These are phyloP conservation scores for Calonectria ilicicola DNA, from an alignment of 2,329 filamentous ascomycete species.

Conservation along the genomic window DNA sequence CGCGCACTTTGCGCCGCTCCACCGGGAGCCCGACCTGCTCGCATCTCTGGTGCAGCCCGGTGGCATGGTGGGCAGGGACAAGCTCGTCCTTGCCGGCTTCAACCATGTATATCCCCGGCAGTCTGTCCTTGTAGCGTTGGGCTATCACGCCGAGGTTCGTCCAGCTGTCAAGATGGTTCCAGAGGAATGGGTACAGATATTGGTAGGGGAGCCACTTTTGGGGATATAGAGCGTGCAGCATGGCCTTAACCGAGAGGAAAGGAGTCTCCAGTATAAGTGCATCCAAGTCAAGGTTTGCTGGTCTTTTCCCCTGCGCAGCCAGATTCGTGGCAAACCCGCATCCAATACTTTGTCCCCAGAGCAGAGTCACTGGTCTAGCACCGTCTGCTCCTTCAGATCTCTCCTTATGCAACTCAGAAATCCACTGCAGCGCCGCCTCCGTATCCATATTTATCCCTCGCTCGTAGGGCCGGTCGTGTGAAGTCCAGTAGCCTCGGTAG, in stretches of 20 bases:
- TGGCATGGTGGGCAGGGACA: slow-evolving; percentile 64
- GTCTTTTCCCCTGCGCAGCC: slow-evolving; percentile 51
- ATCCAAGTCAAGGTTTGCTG: slow-evolving; percentile 53
- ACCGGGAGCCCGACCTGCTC: slow-evolving; percentile 59
- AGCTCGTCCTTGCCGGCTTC: slow-evolving; percentile 70
- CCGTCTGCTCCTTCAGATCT: slow-evolving; percentile 25
- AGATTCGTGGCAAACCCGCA: slow-evolving; percentile 77
- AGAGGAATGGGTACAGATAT: slow-evolving; percentile 79
- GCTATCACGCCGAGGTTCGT: slow-evolving; percentile 61
- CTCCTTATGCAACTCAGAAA: slow-evolving; percentile 56
- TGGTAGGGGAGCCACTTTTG: slow-evolving; percentile 85
- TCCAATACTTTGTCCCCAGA: slow-evolving; percentile 86
- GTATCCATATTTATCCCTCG: slow-evolving; percentile 77
- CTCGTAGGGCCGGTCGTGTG: slow-evolving; percentile 77
- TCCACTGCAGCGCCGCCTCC: slow-evolving; percentile 73
- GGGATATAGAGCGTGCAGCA: slow-evolving; percentile 80
- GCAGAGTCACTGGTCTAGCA: slow-evolving; percentile 58
- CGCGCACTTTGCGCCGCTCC: slow-evolving; percentile 56
- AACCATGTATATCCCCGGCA: slow-evolving; percentile 61
- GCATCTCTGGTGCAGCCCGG: slow-evolving; percentile 60
- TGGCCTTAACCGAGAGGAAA: slow-evolving; percentile 76
- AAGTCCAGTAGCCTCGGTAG: slow-evolving; percentile 84
- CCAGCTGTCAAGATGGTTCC: slow-evolving; percentile 71
- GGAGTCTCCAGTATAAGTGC: slow-evolving; percentile 80
- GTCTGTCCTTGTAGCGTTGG: slow-evolving; percentile 32